phyloP scores from a whole-genome alignment of 345 rosid species.

The Corchorus capsularis region DNA sequence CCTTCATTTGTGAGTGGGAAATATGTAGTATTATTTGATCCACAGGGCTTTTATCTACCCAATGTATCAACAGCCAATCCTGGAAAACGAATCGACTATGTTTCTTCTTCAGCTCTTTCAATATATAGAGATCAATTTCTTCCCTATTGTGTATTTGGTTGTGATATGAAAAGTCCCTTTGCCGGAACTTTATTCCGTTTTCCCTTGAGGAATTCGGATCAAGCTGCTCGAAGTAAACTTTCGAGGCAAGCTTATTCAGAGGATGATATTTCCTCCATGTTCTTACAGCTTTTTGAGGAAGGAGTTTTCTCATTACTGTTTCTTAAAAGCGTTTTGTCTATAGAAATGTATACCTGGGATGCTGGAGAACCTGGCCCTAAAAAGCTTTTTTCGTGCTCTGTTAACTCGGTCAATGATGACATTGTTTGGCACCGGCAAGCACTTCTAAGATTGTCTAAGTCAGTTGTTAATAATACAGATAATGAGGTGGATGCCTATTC shows the following conservation, averaged over 20 bases:
- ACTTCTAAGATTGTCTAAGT: slow-evolving; percentile 67
- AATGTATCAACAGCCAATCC: slow-evolving; percentile 87
- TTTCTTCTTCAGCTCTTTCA: slow-evolving; percentile 68
- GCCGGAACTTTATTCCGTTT: slow-evolving; percentile 88
- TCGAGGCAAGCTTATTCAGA: slow-evolving; percentile 83
- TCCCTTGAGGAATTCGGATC: slow-evolving; percentile 78
- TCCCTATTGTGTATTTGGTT: slow-evolving; percentile 90
- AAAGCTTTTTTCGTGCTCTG: slow-evolving; percentile 66
- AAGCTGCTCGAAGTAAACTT: slow-evolving; percentile 77
- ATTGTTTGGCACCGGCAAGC: slow-evolving; percentile 71
- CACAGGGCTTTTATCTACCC: slow-evolving; percentile 83
- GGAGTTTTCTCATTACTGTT: slow-evolving; percentile 77
- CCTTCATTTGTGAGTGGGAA: slow-evolving; percentile 95
- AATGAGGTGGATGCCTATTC: slow-evolving; percentile 67
- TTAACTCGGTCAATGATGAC: slow-evolving; percentile 50
- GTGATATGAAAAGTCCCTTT: slow-evolving; percentile 75
- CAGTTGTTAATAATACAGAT: slow-evolving; percentile 34
- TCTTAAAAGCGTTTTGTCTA: slow-evolving; percentile 66
- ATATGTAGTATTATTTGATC: slow-evolving; percentile 84
- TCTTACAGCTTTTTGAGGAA: slow-evolving; percentile 75
- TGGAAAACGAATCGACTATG: slow-evolving; percentile 88
- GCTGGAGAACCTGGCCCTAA: slow-evolving; percentile 64
- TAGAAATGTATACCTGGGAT: slow-evolving; percentile 89
- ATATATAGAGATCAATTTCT: slow-evolving; percentile 73
- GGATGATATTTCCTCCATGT: slow-evolving; percentile 64